Evolutionary conservation across 2,329 filamentous ascomycete species (phyloP).

Genomic region (Phialemonium atrogriseum): DNA sequence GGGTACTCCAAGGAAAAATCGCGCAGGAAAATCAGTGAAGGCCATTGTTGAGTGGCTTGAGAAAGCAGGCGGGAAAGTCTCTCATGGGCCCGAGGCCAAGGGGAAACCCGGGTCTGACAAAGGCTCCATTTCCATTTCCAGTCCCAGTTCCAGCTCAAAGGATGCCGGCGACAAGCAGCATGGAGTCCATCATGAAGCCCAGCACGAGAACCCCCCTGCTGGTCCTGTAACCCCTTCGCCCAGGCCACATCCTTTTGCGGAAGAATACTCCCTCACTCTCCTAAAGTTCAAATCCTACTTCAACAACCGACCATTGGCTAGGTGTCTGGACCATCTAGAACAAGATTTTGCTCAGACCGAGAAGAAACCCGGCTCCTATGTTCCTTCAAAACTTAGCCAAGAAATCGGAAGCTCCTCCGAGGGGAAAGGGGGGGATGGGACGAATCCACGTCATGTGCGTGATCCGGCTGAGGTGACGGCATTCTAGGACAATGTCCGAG

Average conservation of each 20-base stretch:
- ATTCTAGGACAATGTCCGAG: conserved; percentile 23
- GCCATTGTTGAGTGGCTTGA: conserved; percentile 24
- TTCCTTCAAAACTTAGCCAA: no score
- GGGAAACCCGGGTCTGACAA: conserved; percentile 6
- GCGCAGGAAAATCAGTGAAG: conserved; percentile 15
- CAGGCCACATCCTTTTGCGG: conserved; percentile 3
- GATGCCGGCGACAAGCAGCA: no score
- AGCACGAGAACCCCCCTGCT: not conserved
- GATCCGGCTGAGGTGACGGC: conserved; percentile 16
- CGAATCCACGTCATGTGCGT: not conserved
- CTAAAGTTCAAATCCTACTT: conserved; percentile 25
- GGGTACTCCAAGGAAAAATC: conserved; percentile 5
- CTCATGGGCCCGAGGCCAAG: conserved; percentile 3
- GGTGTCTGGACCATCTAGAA: conserved; percentile 19
- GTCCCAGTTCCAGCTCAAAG: no score
- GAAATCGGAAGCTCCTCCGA: no score
- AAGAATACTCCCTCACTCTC: conserved; percentile 23
- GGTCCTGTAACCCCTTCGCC: not conserved
- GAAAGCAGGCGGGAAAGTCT: conserved; percentile 5
- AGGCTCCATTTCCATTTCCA: no score
- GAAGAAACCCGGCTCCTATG: no score
- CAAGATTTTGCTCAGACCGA: no score
- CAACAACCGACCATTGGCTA: conserved; percentile 17
- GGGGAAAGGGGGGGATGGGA: no score
- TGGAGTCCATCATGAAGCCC: no score